These are phyloP conservation scores for Gorgonomyces haynaldii DNA, from an alignment of 192 early-diverging fungal genomes.

Conservation along the genomic window DNA sequence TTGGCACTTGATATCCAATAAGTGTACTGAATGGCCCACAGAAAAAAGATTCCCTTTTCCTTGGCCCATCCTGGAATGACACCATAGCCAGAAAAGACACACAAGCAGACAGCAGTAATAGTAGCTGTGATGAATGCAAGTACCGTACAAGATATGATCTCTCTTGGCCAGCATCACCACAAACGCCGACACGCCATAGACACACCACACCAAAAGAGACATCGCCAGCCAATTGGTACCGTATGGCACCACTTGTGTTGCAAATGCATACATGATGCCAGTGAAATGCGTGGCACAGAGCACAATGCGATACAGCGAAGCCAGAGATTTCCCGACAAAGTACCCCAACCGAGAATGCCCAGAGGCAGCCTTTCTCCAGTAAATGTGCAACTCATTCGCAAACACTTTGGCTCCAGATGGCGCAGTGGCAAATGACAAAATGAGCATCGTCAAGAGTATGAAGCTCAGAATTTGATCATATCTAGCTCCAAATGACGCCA, in stretches of 20 bases:
- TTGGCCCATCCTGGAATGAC: constrained; percentile 10
- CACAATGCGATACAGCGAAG: constrained; percentile 13
- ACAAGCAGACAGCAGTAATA: constrained; percentile 5
- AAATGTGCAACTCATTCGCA: constrained; percentile 16
- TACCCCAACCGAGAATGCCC: constrained; percentile 17
- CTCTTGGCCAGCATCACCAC: constrained; percentile 13
- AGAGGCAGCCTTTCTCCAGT: constrained; percentile 18
- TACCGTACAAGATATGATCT: too few species aligned
- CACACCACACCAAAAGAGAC: constrained; percentile 13
- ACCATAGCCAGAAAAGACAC: constrained; percentile 15
- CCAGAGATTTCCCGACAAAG: constrained; percentile 16
- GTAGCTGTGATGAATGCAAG: constrained; percentile 15
- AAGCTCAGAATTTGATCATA: too few species aligned
- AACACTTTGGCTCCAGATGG: constrained; percentile 20
- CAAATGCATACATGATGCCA: constrained; percentile 7
- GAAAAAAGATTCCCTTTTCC: constrained; percentile 5
- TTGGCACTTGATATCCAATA: background rate
- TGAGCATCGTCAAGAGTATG: too few species aligned
- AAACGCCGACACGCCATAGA: constrained; percentile 13
- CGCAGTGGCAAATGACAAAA: constrained; percentile 15
- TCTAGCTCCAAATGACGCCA: too few species aligned
- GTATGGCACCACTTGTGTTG: constrained; percentile 9
- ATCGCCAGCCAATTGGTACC: constrained; percentile 7
- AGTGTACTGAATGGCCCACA: background rate
- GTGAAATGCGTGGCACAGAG: constrained; percentile 15